These are phyloP conservation scores for Lecanicillium sp. DNA, from an alignment of 2,329 filamentous ascomycete species.

Conservation along the genomic window DNA sequence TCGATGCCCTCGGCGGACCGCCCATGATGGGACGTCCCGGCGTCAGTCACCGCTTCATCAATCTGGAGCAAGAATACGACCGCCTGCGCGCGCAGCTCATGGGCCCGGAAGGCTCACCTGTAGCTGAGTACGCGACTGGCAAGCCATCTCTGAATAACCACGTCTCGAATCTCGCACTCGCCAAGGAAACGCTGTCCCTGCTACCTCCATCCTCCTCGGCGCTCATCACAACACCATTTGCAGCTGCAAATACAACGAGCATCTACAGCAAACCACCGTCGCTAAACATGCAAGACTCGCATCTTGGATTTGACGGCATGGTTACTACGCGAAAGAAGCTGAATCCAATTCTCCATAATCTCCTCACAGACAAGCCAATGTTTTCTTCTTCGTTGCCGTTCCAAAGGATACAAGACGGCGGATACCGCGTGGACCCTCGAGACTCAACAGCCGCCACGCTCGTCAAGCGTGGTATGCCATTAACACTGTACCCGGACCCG, in stretches of 20 bases:
- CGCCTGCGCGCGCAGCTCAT: constrained; percentile 57
- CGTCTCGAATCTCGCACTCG: constrained; percentile 64
- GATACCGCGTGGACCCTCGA: constrained; percentile 19
- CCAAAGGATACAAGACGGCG: constrained; percentile 47
- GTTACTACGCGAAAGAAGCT: constrained; percentile 48
- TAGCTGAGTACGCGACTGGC: constrained; percentile 22
- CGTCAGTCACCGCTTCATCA: constrained; percentile 59
- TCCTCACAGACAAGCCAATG: constrained; percentile 89
- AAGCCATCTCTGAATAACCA: constrained; percentile 34
- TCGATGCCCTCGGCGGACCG: constrained; percentile 81
- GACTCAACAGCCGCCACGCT: constrained; percentile 59
- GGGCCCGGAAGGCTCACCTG: constrained; percentile 18
- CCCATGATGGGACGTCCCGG: constrained; percentile 47
- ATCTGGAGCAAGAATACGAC: constrained; percentile 82
- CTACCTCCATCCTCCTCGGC: constrained; percentile 81
- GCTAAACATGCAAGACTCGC: constrained; percentile 36
- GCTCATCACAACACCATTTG: constrained; percentile 77
- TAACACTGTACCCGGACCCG: constrained; percentile 75
- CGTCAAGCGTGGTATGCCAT: constrained; percentile 82
- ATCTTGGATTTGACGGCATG: constrained; percentile 41
- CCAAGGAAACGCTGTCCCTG: constrained; percentile 62
- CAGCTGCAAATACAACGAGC: constrained; percentile 54
- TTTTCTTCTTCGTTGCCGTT: constrained; percentile 85
- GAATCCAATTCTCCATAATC: constrained; percentile 91
- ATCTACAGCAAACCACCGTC: constrained; percentile 27